These are phyloP conservation scores for Fraxinus floribunda DNA, from an alignment of 305 asterid genomes.

Conservation along the genomic window DNA sequence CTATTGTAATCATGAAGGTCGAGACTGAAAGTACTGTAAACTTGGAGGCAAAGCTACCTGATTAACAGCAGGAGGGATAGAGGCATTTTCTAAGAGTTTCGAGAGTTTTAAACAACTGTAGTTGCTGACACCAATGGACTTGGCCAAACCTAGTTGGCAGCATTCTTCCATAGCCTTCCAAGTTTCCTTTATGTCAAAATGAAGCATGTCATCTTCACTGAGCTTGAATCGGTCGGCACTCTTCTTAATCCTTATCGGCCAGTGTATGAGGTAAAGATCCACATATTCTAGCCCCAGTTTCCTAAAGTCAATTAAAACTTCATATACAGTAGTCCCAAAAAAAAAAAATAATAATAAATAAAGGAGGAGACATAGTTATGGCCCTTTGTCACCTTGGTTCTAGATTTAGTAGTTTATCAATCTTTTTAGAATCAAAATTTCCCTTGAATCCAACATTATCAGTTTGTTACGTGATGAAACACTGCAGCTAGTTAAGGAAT, in stretches of 20 bases:
- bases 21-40: neutral
- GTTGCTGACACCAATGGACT: constrained; percentile 37
- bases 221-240: neutral
- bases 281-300: constrained; percentile 15
- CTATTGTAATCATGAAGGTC: neutral
- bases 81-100: constrained; percentile 14
- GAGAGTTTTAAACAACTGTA: constrained; percentile 28
- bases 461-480: neutral
- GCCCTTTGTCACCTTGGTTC: neutral
- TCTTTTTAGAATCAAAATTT: neutral
- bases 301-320: neutral
- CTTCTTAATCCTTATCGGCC: constrained; percentile 11
- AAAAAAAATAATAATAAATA: too few relatives aligned
- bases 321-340: neutral
- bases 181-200: constrained; percentile 24
- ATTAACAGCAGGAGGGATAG: constrained; percentile 30
- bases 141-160: constrained; percentile 23
- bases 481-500: neutral
- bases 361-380: neutral
- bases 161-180: constrained; percentile 32
- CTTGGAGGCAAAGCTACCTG: constrained; percentile 19
- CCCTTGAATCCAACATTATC: neutral
- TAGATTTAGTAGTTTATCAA: too few relatives aligned
- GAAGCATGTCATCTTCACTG: constrained; percentile 12
- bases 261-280: constrained; percentile 15